These are phyloP conservation scores for Mollisiaceae sp. DNA, from an alignment of 2,329 filamentous ascomycete species.

Conservation along the genomic window DNA sequence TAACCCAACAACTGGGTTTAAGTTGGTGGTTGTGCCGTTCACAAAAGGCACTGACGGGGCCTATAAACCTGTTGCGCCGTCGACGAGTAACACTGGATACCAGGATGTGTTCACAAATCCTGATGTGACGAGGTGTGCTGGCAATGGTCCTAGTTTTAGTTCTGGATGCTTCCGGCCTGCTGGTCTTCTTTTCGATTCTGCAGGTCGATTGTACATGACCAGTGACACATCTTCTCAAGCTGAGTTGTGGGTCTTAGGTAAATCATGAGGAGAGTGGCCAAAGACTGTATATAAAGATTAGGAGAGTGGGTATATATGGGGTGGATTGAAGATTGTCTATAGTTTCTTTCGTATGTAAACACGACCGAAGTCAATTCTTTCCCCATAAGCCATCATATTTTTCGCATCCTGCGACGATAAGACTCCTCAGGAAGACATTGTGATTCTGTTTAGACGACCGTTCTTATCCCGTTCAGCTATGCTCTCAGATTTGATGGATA, in stretches of 20 bases:
- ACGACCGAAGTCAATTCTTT: neutral
- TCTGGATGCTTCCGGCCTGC: constrained; percentile 31
- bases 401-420: neutral
- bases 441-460: neutral
- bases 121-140: constrained; percentile 29
- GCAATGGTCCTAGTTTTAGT: constrained; percentile 28
- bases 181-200: constrained; percentile 25
- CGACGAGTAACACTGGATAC: constrained; percentile 15
- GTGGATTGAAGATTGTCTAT: constrained; percentile 4
- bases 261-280: constrained; percentile 9
- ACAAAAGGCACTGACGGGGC: constrained; percentile 22
- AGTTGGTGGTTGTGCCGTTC: constrained; percentile 23
- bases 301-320: no score
- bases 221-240: constrained; percentile 28
- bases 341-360: neutral
- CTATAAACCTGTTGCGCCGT: constrained; percentile 17
- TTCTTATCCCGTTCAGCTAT: no score
- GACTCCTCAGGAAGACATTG: neutral
- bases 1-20: constrained; percentile 22
- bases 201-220: constrained; percentile 28
- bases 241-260: constrained; percentile 30
- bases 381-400: neutral
- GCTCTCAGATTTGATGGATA: neutral
- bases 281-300: constrained; percentile 15
- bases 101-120: constrained; percentile 26